Conservation (phyloP, 1,284 basidiomycete genomes). For the Melampsora americana region DNA sequence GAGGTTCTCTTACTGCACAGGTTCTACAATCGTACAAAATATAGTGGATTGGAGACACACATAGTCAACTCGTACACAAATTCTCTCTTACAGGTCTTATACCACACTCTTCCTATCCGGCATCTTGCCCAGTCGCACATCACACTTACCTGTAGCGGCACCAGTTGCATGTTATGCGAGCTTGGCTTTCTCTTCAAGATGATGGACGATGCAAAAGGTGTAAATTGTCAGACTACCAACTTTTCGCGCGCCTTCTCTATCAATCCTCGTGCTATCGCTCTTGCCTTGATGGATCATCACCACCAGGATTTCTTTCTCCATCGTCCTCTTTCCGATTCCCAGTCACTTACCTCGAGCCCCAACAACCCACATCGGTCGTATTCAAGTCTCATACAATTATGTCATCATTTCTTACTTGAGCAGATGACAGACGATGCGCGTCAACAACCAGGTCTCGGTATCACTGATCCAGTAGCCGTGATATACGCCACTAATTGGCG, state of each 20-base stretch:
- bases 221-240: conserved; percentile 93
- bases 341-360: background rate
- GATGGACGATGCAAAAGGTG: conserved; percentile 89
- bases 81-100: conserved; percentile 80
- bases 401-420: conserved; percentile 90
- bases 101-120: conserved; percentile 76
- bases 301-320: conserved; percentile 52
- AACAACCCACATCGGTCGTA: conserved; percentile 61
- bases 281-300: conserved; percentile 86
- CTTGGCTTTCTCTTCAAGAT: conserved; percentile 91
- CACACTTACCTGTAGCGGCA: conserved; percentile 75
- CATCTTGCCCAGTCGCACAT: conserved; percentile 85
- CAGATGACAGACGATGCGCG: conserved; percentile 64
- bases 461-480: background rate
- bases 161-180: conserved; percentile 92
- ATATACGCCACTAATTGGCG: conserved; percentile 55
- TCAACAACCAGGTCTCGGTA: conserved; percentile 47
- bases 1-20: conserved; percentile 56
- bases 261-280: conserved; percentile 69
- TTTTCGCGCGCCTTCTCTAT: conserved; percentile 89
- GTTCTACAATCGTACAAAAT: conserved; percentile 84
- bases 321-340: conserved; percentile 12
- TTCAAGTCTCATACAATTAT: conserved; percentile 83
- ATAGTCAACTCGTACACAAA: conserved; percentile 98
- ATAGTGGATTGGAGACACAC: conserved; percentile 92